A percentile compares a stretch with the other conserved stretches of the same genome.
These are phyloP conservation scores for Zelonia costaricensis DNA, from an alignment of 208 protist genomes.

Conservation along the genomic window DNA sequence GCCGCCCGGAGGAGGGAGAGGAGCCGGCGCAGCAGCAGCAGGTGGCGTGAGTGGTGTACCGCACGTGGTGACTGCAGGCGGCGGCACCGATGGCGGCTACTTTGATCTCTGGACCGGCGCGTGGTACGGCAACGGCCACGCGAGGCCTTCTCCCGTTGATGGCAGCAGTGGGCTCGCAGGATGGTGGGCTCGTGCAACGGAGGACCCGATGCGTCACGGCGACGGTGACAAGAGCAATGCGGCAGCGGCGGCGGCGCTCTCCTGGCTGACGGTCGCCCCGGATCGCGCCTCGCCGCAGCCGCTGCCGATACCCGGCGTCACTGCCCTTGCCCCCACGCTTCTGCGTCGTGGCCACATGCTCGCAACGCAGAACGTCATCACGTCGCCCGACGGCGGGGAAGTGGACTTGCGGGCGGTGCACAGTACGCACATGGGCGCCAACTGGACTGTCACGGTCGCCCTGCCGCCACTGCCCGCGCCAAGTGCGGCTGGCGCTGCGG, in stretches of 20 bases:
- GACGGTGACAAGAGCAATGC: no score
- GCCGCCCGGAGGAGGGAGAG: no score
- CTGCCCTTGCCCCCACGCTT: slow-evolving; percentile 18
- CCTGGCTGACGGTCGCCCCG: not conserved
- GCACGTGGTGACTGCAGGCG: not conserved
- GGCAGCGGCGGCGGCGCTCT: not conserved
- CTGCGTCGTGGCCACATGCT: slow-evolving; percentile 23
- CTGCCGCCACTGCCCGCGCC: slow-evolving; percentile 14
- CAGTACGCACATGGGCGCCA: slow-evolving; percentile 32
- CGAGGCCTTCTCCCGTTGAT: not conserved
- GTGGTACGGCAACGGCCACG: slow-evolving; percentile 1
- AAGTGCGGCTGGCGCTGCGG: not conserved
- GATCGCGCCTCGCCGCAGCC: not conserved
- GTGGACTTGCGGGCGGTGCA: slow-evolving; percentile 1
- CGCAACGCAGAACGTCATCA: slow-evolving; percentile 23
- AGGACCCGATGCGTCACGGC: no score
- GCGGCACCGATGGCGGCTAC: slow-evolving; percentile 1
- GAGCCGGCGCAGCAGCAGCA: not conserved
- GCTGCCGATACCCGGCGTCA: slow-evolving; percentile 1
- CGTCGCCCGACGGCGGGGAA: not conserved
- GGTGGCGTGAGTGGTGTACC: not conserved
- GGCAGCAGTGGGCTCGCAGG: no score
- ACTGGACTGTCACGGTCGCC: slow-evolving; percentile 30
- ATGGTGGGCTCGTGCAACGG: no score
- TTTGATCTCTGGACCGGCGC: slow-evolving; percentile 48